phyloP scores from a whole-genome alignment of 192 early-diverging fungal genomes.

The Entomortierella lignicola region DNA sequence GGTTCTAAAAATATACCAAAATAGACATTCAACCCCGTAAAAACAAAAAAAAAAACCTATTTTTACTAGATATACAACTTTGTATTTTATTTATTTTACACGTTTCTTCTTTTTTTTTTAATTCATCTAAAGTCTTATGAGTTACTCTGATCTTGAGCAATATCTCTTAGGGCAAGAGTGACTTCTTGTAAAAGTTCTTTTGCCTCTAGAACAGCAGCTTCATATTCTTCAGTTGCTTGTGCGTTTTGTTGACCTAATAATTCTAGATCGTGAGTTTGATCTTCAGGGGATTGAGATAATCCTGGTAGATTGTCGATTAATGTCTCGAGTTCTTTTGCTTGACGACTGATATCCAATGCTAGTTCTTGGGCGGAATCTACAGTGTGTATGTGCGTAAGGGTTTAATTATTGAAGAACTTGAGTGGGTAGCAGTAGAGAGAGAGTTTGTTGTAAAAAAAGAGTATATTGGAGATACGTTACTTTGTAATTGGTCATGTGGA shows the following conservation, averaged over 20 bases:
- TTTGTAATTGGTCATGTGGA: slow-evolving; percentile 57
- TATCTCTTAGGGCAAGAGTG: slow-evolving; percentile 52
- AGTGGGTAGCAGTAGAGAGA: slow-evolving; percentile 4
- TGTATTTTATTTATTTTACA: too few relatives aligned
- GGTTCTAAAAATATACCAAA: too few relatives aligned
- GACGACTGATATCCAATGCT: slow-evolving; percentile 61
- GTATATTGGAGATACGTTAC: slow-evolving; percentile 38
- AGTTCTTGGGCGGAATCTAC: slow-evolving; percentile 61
- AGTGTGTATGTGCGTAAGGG: background rate
- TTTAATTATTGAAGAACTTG: background rate
- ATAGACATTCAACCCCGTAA: too few relatives aligned
- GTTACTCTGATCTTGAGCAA: slow-evolving; percentile 58
- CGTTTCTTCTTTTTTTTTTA: slow-evolving; percentile 4
- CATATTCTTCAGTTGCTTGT: slow-evolving; percentile 55
- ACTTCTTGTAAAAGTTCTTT: slow-evolving; percentile 57
- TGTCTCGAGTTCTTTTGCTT: slow-evolving; percentile 64
- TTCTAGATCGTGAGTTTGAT: slow-evolving; percentile 54
- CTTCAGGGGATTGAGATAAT: slow-evolving; percentile 57
- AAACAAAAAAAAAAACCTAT: too few relatives aligned
- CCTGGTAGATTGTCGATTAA: slow-evolving; percentile 62
- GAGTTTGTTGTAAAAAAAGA: too few relatives aligned
- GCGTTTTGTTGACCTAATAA: slow-evolving; percentile 57
- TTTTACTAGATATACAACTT: too few relatives aligned
- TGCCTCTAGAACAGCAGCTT: slow-evolving; percentile 54
- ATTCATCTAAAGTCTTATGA: too few relatives aligned